A percentile compares a stretch with the other conserved stretches of the same genome.
Evolutionary conservation across 768 basidiomycete genomes (phyloP).

Genomic region (Hygrophorus pudorinus): DNA sequence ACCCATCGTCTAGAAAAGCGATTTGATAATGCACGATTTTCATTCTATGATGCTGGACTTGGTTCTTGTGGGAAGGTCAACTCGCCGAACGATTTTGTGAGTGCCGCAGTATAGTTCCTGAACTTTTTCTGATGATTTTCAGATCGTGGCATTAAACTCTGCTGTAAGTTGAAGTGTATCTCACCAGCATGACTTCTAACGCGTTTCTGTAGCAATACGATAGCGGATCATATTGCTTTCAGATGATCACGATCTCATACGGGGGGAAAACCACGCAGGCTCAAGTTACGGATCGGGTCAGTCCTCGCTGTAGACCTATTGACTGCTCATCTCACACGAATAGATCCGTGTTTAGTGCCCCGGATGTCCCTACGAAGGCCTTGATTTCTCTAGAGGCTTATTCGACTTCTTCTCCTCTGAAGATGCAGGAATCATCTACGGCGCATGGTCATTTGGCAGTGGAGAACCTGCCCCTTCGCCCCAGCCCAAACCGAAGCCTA

Average conservation of each 20-base stretch:
- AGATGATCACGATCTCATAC: constrained; percentile 51
- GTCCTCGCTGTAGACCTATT: constrained; percentile 11
- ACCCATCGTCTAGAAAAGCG: constrained; percentile 15
- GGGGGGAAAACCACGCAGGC: constrained; percentile 50
- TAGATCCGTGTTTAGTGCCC: constrained; percentile 37
- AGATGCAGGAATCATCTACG: constrained; percentile 36
- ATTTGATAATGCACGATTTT: constrained; percentile 19
- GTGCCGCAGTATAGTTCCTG: constrained; percentile 6
- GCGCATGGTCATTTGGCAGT: constrained; percentile 34
- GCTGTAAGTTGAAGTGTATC: constrained; percentile 20
- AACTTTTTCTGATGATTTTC: neutral
- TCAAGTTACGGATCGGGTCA: constrained; percentile 51
- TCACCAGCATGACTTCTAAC: constrained; percentile 4
- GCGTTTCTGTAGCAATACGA: constrained; percentile 40
- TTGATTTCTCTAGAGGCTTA: constrained; percentile 51
- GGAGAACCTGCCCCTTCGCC: constrained; percentile 13
- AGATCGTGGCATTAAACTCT: constrained; percentile 46
- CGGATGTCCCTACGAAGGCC: constrained; percentile 47
- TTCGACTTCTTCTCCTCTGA: constrained; percentile 41
- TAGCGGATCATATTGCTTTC: constrained; percentile 40
- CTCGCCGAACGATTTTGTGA: constrained; percentile 30
- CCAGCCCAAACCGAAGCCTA: constrained; percentile 14
- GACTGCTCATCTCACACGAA: constrained; percentile 6
- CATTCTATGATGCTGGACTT: constrained; percentile 23
- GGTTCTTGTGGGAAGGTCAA: constrained; percentile 42